Conservation (phyloP, 768 basidiomycete species). For the Xerocomellus intermedius region DNA sequence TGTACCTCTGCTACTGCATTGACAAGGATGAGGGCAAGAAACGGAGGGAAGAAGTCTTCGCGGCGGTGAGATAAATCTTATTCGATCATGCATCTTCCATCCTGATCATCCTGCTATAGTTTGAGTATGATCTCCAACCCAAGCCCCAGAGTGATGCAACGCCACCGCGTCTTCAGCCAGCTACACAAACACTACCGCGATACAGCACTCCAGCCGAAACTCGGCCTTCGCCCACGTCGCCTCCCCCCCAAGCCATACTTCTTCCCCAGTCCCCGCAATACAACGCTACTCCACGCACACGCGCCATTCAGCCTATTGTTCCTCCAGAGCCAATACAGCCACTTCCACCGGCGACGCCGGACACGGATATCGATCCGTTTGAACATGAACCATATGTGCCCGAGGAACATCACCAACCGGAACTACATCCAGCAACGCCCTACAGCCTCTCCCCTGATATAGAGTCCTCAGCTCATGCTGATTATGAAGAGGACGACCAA, state of each 20-base stretch:
- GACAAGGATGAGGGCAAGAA: conserved; percentile 54
- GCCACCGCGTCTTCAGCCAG: conserved; percentile 17
- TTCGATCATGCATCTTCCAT: neutral
- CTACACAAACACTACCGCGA: conserved; percentile 10
- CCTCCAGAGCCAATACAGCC: conserved; percentile 16
- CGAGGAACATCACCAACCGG: conserved; percentile 18
- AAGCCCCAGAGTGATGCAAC: conserved; percentile 6
- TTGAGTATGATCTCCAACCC: conserved; percentile 39
- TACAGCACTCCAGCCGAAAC: conserved; percentile 7
- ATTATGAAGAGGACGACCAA: conserved; percentile 22
- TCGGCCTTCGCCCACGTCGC: conserved; percentile 6
- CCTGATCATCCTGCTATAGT: conserved; percentile 27
- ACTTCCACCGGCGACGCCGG: conserved; percentile 21
- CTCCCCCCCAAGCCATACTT: conserved; percentile 13
- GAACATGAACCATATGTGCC: conserved; percentile 28
- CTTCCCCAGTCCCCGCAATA: conserved; percentile 8
- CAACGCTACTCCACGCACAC: conserved; percentile 2
- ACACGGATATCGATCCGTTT: conserved; percentile 35
- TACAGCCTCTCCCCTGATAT: conserved; percentile 29
- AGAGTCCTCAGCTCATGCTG: conserved; percentile 1
- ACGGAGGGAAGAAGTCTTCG: conserved; percentile 52
- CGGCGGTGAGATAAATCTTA: conserved; percentile 43
- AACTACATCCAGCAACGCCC: conserved; percentile 20
- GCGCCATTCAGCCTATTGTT: conserved; percentile 1
- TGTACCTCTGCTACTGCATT: conserved; percentile 68